phyloP scores from a whole-genome alignment of 257 asterid genomes.

The Solanum etuberosum region DNA sequence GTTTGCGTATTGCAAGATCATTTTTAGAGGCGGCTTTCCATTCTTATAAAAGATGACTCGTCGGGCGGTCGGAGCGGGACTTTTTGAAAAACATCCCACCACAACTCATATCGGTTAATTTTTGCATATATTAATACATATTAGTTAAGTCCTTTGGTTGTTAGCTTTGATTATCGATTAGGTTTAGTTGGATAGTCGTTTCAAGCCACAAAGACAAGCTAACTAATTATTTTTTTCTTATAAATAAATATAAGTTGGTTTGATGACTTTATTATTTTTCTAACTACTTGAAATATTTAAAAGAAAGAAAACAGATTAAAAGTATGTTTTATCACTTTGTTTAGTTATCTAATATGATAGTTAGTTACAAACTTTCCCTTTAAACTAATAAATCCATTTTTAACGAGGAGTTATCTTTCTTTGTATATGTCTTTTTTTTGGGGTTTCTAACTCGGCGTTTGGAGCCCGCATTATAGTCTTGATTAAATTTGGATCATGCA shows the following conservation, averaged over 20 bases:
- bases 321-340: not conserved
- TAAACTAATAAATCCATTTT: too few relatives aligned
- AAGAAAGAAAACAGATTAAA: not conserved
- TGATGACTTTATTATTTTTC: not conserved
- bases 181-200: not conserved
- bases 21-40: not conserved
- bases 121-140: not conserved
- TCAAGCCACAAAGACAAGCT: not conserved
- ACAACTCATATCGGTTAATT: not conserved
- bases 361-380: not conserved
- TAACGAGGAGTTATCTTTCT: too few relatives aligned
- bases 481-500: too few relatives aligned
- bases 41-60: too few relatives aligned
- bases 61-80: too few relatives aligned
- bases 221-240: not conserved
- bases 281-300: not conserved
- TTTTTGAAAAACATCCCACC: too few relatives aligned
- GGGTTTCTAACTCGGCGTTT: too few relatives aligned
- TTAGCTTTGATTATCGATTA: not conserved
- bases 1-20: not conserved
- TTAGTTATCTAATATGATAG: not conserved
- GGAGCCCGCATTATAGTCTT: too few relatives aligned
- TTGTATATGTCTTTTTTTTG: too few relatives aligned
- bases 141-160: not conserved
- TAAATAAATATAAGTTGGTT: not conserved